Conservation (phyloP, 495 filamentous ascomycete genomes). For the Talaromyces trachyspermus region DNA sequence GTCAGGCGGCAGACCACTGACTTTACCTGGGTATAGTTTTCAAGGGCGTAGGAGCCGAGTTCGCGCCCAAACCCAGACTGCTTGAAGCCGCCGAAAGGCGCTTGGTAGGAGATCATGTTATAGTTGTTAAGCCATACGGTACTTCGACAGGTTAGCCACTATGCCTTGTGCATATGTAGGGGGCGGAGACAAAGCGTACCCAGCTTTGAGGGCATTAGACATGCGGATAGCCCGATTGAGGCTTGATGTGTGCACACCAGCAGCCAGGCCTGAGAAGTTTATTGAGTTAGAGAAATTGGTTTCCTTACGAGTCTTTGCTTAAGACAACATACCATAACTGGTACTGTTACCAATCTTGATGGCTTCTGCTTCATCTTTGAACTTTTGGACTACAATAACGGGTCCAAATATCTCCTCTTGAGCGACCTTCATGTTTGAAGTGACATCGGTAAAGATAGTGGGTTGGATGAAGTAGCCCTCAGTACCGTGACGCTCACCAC, state of each 20-base stretch:
- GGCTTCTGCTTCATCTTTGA: slow-evolving; percentile 67
- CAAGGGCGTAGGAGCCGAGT: slow-evolving; percentile 84
- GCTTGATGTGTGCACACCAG: slow-evolving; percentile 87
- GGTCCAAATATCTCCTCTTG: slow-evolving; percentile 91
- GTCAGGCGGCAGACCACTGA: no score
- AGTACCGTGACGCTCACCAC: slow-evolving; percentile 68
- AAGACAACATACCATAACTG: slow-evolving; percentile 42
- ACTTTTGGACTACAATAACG: slow-evolving; percentile 76
- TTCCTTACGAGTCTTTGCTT: no score
- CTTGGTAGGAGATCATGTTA: slow-evolving; percentile 76
- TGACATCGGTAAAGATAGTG: slow-evolving; percentile 80
- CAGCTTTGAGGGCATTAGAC: slow-evolving; percentile 71
- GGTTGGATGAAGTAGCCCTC: slow-evolving; percentile 88
- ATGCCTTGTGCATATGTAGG: neutral
- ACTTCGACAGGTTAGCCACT: slow-evolving; percentile 18
- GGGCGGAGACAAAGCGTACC: slow-evolving; percentile 26
- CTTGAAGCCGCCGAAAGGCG: slow-evolving; percentile 91
- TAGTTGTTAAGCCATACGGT: slow-evolving; percentile 96
- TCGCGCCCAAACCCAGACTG: slow-evolving; percentile 89
- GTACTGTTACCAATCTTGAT: slow-evolving; percentile 66
- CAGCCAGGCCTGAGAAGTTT: slow-evolving; percentile 82
- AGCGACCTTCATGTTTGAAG: slow-evolving; percentile 79
- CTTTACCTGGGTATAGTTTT: slow-evolving; percentile 85
- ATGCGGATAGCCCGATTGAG: slow-evolving; percentile 90
- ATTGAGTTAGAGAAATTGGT: no score